phyloP scores from a whole-genome alignment of 441 rosid genomes.

The Populus hybrid region DNA sequence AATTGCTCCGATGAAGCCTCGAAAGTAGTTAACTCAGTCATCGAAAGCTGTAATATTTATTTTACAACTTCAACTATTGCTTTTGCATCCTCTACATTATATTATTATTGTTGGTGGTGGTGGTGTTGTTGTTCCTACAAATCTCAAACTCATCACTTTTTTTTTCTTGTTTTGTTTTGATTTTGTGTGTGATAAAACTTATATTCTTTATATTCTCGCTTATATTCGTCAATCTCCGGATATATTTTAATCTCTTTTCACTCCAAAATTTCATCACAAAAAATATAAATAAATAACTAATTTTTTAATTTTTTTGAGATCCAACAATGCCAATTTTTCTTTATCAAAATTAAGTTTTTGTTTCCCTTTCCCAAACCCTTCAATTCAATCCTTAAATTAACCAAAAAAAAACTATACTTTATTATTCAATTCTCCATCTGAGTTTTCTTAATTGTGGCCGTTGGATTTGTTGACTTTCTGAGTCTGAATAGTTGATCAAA shows the following conservation, averaged over 20 bases:
- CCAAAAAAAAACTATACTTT: conserved; percentile 7
- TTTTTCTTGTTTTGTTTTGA: not conserved
- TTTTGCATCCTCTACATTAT: too few species aligned
- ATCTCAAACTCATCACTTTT: too few species aligned
- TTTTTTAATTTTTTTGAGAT: conserved; percentile 27
- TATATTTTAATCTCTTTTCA: conserved; percentile 8
- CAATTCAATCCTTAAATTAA: conserved; percentile 13
- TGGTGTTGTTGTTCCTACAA: too few species aligned
- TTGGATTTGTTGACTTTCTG: conserved; percentile 35
- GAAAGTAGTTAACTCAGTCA: too few species aligned
- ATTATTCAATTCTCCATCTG: conserved; percentile 7
- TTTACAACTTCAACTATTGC: too few species aligned
- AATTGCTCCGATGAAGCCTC: fast-evolving
- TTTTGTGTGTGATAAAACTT: not conserved
- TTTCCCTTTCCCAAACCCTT: not conserved
- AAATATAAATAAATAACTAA: too few species aligned
- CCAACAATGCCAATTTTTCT: not conserved
- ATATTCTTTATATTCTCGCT: not conserved
- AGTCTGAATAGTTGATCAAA: conserved; percentile 37
- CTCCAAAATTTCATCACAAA: not conserved
- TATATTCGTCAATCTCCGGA: not conserved
- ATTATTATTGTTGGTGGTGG: too few species aligned
- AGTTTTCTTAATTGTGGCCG: conserved; percentile 3
- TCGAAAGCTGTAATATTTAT: too few species aligned
- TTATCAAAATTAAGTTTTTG: conserved; percentile 23